Conservation (phyloP, 495 filamentous ascomycete species). For the Evernia prunastri region DNA sequence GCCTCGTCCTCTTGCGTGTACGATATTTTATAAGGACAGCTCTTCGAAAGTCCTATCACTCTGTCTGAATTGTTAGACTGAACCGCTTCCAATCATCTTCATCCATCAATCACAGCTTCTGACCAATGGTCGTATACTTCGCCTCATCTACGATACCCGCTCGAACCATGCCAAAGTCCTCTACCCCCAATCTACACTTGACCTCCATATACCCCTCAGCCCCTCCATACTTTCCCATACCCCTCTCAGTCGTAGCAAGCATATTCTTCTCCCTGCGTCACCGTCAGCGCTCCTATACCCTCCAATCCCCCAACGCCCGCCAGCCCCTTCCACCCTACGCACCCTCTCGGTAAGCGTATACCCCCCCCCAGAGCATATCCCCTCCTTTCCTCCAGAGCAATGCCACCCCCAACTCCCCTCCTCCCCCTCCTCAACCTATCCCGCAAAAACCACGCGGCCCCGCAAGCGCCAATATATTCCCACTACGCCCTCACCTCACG, state of each 20-base stretch:
- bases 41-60: no score
- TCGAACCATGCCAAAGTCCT: slow-evolving; percentile 2
- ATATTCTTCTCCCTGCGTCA: slow-evolving; percentile 46
- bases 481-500: slow-evolving; percentile 50
- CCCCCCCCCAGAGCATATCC: slow-evolving; percentile 48
- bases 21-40: no score
- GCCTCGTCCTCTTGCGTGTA: no score
- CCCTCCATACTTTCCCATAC: slow-evolving; percentile 49
- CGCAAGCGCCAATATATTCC: slow-evolving; percentile 37
- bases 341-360: slow-evolving; percentile 54
- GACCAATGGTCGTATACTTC: no score
- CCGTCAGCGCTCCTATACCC: slow-evolving; percentile 24
- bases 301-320: slow-evolving; percentile 40
- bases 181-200: slow-evolving; percentile 1
- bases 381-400: slow-evolving; percentile 57
- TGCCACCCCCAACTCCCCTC: slow-evolving; percentile 43
- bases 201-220: slow-evolving; percentile 49
- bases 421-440: slow-evolving; percentile 27
- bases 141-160: neutral
- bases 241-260: slow-evolving; percentile 44
- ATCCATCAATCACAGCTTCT: no score
- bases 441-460: slow-evolving; percentile 29
- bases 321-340: slow-evolving; percentile 37
- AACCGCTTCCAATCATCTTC: no score
- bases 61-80: no score